phyloP scores from a whole-genome alignment of 2,329 filamentous ascomycete genomes.

The Neophaeococcomyces aloes region DNA sequence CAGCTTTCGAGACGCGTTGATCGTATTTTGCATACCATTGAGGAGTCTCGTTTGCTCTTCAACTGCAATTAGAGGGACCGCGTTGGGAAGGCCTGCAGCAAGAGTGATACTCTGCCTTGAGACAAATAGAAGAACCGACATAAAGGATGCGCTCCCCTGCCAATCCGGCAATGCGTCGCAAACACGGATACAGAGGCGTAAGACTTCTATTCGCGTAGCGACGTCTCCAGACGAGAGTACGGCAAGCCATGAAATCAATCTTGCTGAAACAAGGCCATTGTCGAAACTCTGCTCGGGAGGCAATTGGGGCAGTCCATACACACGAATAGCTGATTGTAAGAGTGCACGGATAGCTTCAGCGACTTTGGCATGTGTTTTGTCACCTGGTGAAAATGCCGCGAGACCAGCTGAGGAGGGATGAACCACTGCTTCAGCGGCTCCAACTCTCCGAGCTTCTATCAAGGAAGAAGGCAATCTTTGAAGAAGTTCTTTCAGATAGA shows the following conservation, averaged over 20 bases:
- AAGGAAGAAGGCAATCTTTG: slow-evolving; percentile 72
- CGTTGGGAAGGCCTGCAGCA: slow-evolving; percentile 36
- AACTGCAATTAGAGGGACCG: slow-evolving; percentile 27
- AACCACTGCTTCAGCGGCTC: slow-evolving; percentile 90
- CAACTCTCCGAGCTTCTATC: slow-evolving; percentile 80
- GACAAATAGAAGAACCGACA: slow-evolving; percentile 69
- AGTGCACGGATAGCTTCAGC: slow-evolving; percentile 34
- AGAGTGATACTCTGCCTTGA: slow-evolving; percentile 66
- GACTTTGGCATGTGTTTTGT: slow-evolving; percentile 18
- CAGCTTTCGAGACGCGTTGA: slow-evolving; percentile 63
- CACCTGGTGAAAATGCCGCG: slow-evolving; percentile 48
- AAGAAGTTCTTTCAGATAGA: slow-evolving; percentile 78
- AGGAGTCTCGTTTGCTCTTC: slow-evolving; percentile 81
- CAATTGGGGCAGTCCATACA: slow-evolving; percentile 31
- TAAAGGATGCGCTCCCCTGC: slow-evolving; percentile 76
- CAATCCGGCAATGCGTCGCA: slow-evolving; percentile 91
- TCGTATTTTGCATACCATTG: slow-evolving; percentile 76
- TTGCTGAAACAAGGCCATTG: slow-evolving; percentile 12
- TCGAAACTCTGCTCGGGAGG: not conserved
- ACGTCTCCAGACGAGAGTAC: slow-evolving; percentile 59
- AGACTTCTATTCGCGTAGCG: slow-evolving; percentile 71
- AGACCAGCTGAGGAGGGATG: slow-evolving; percentile 84
- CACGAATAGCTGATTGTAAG: slow-evolving; percentile 30
- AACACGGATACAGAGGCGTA: slow-evolving; percentile 83
- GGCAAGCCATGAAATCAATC: slow-evolving; percentile 35